Base-by-base conservation (phyloP, 441 rosid genomes). In the Eugenia klotzschiana region DNA sequence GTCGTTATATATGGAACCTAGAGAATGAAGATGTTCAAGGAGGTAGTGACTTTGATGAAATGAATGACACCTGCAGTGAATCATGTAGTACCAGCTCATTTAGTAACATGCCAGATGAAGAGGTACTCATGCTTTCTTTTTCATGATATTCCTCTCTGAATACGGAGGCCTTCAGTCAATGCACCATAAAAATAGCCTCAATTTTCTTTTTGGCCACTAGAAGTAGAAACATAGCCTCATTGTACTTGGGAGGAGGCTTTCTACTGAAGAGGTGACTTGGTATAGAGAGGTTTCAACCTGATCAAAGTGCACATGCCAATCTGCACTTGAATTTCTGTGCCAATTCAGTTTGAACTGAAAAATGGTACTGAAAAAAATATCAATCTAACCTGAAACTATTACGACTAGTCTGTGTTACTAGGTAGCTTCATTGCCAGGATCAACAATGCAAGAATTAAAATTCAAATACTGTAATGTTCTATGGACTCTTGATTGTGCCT, bases 1-100 rank as follows among this genome's bases (percentile, higher is more conserved):
- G 99, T 90, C 89, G 98, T 18, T 93, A 94, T 84, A 91, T 95
- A 84, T 95, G 99, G 98, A 94, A 92, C 81, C 94, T 95, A 80
- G 98, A 94, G 84, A 96, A 91, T 80, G 98, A 93, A 84, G 88
- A 90, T 85, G 91, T 91, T 88, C 89, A 90, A 77, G 98, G 98
- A 87, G 93, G 93, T 53, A 94, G 98, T 51, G 98, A 97, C 87
- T 92, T 94, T 81, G 98, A 97, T 58, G 97, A 93, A 85, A 82
- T 92, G 87, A 93, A 97, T n/a, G 99, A 97, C 83, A 88, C 98
- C 33, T 87, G 95, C 89, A 94, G 88, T 25, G 81, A 51, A 2
- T 86, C 86, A 25, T 82, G 86, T 79, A 86, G 98, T 91, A 92
- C 92, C 41, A 91, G 98, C 85, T 93, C 98, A 25, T 87, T 89